Percentiles rank a stretch among this genome's conserved stretches.
phyloP scores from a whole-genome alignment of 306 rosid genomes.

The barrel medic (Medicago truncatula) region MtrunA17r5.0-ANR NC_053043.1:12270001-12270500 shows the following conservation, averaged over 20 bases:
- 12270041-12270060: constrained; percentile 35
- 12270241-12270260: constrained; percentile 98
- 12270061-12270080: constrained; percentile 44
- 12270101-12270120: constrained; percentile 34
- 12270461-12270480: neutral
- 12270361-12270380: neutral
- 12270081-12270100: constrained; percentile 36
- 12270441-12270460: neutral
- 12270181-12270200: constrained; percentile 72
- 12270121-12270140: constrained; percentile 31
- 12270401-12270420: constrained; percentile 8
- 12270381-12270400: constrained; percentile 9
- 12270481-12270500: constrained; percentile 11
- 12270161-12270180: constrained; percentile 62
- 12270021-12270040: neutral
- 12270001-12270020: constrained; percentile 30
- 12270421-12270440: neutral
- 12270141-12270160: constrained; percentile 69
- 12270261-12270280: constrained; percentile 92
- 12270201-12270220: constrained; percentile 54
- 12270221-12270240: constrained; percentile 75
- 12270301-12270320: constrained; percentile 94
- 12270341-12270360: constrained; percentile 15
- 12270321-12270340: constrained; percentile 21
- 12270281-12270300: constrained; percentile 95